A percentile compares a stretch with the other conserved stretches of the same genome.
These are phyloP conservation scores for Picea glauca DNA, from an alignment of 75 land plant species.

Conservation along the genomic window DNA sequence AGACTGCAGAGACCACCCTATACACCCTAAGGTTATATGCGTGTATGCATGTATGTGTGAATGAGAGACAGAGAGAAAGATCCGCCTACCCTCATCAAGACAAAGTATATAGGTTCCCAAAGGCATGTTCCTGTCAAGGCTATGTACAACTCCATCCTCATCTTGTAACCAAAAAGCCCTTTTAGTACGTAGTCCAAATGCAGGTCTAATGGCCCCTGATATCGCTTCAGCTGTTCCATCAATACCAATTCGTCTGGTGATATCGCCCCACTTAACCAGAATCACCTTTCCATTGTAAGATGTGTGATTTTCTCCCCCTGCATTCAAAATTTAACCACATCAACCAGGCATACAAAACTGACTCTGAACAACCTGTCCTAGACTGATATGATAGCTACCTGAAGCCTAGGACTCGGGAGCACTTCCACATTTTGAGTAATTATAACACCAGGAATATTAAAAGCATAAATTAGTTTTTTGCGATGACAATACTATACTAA, in stretches of 20 bases:
- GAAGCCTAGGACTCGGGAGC: background rate
- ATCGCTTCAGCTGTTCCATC: conserved; percentile 40
- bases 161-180: conserved; percentile 43
- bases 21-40: background rate
- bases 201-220: conserved; percentile 36
- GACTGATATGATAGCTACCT: background rate
- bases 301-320: conserved; percentile 26
- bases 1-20: background rate
- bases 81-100: conserved; percentile 32
- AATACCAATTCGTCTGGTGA: conserved; percentile 31
- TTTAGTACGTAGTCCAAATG: conserved; percentile 36
- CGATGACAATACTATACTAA: background rate
- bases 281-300: conserved; percentile 29
- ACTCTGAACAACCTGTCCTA: background rate
- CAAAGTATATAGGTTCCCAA: conserved; percentile 28
- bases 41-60: background rate
- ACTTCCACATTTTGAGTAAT: background rate
- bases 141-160: conserved; percentile 36
- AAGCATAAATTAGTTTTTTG: background rate
- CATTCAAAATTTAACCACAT: conserved; percentile 7
- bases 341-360: background rate
- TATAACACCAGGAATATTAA: background rate
- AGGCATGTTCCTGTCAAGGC: conserved; percentile 44
- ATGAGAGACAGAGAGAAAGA: background rate
- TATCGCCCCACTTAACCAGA: conserved; percentile 24